Percentiles rank a stretch among this genome's conserved stretches.
phyloP scores from a whole-genome alignment of 2,329 filamentous ascomycete genomes.

The Sphaceloma murrayae region DNA sequence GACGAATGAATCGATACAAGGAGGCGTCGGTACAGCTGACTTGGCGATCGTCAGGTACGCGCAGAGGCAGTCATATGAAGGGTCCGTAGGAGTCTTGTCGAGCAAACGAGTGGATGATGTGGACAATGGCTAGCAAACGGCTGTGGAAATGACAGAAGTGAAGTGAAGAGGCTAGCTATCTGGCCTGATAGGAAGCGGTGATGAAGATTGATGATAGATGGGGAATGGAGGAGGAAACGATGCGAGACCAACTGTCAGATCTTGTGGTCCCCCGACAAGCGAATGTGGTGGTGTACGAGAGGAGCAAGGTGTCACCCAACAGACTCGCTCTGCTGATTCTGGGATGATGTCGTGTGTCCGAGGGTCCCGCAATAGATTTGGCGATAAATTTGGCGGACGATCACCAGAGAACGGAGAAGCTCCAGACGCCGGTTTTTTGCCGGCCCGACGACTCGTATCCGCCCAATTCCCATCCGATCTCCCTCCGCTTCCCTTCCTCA shows the following conservation, averaged over 20 bases:
- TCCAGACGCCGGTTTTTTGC: neutral
- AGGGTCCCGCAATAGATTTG: neutral
- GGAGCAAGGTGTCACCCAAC: slow-evolving; percentile 6
- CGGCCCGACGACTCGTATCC: neutral
- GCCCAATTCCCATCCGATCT: neutral
- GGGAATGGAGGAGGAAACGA: slow-evolving; percentile 3
- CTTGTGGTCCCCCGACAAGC: too few species aligned
- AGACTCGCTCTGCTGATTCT: neutral
- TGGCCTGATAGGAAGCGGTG: slow-evolving; percentile 9
- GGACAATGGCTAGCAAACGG: slow-evolving; percentile 11
- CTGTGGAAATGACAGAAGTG: slow-evolving; percentile 12
- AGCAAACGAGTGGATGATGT: slow-evolving; percentile 10
- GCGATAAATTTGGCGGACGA: too few species aligned
- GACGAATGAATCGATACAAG: neutral
- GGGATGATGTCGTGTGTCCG: slow-evolving; percentile 2
- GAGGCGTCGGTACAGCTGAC: too few species aligned
- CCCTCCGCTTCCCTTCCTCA: neutral
- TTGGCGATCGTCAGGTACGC: neutral
- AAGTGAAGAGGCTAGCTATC: slow-evolving; percentile 8
- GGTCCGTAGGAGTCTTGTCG: neutral
- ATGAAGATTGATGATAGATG: neutral
- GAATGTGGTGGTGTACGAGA: slow-evolving; percentile 13
- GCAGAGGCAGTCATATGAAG: neutral
- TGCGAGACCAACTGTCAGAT: slow-evolving; percentile 9
- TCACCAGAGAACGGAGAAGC: too few species aligned